Conservation (phyloP, 2,329 filamentous ascomycete species). For the Hymenoscyphus linearis region DNA sequence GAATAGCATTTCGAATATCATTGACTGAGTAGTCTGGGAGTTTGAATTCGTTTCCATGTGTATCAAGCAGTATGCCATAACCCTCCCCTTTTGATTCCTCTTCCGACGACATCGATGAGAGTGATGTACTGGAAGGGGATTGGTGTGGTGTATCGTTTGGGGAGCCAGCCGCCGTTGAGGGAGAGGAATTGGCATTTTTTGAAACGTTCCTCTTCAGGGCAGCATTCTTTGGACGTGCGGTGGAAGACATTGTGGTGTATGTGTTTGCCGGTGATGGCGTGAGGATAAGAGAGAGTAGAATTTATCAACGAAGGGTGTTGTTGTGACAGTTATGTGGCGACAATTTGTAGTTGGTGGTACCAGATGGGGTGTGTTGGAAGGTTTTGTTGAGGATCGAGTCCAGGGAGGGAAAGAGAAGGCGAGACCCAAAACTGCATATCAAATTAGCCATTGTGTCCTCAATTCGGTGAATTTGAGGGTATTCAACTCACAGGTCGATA, state of each 20-base stretch:
- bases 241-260: conserved; percentile 29
- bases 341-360: background rate
- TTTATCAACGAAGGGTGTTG: background rate
- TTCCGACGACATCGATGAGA: conserved; percentile 78
- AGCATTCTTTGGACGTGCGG: conserved; percentile 24
- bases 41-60: conserved; percentile 91
- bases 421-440: background rate
- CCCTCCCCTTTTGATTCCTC: conserved; percentile 40
- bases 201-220: conserved; percentile 27
- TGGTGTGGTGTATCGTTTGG: conserved; percentile 54
- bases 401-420: background rate
- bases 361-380: background rate
- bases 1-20: conserved; percentile 93
- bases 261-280: background rate
- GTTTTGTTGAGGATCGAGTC: background rate
- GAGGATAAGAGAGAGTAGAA: background rate
- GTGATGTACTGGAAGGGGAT: conserved; percentile 79
- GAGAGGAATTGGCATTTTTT: conserved; percentile 33
- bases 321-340: background rate
- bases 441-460: conserved; percentile 4
- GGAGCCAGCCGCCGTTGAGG: conserved; percentile 52
- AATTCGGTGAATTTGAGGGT: background rate
- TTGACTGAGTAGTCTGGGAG: conserved; percentile 96
- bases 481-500: background rate
- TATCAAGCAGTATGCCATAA: conserved; percentile 73